Base-by-base conservation (phyloP, 257 asterid species). In the Perilla frutescens region DNA sequence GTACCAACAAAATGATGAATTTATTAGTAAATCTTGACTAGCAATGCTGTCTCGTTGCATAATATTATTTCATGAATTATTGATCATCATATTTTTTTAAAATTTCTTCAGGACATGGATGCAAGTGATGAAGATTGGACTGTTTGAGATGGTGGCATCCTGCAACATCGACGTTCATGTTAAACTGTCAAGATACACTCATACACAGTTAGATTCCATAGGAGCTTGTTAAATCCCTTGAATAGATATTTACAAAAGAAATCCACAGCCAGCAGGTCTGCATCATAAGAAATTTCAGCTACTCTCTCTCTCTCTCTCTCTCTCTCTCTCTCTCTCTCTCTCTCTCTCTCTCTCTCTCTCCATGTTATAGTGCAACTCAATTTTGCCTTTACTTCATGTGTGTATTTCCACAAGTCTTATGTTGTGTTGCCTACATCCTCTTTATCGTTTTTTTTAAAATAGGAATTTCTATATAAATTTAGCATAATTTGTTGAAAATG, bases 111-210 rank as follows among this genome's bases (percentile, higher is more conserved):
- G 93, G 93, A 85, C 72, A 75, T 75, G 48, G 80, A 72, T 71
- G 81, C 76, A 62, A 91, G 93, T 67, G 96, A 90, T 80, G 89
- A 82, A 82, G 93, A 85, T 48, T 88, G 89, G 93, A 74, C 70
- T 70, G 80, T 78, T 66, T 87, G 85, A 87, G 58, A 74, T 77
- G 67, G 26, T 54, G 65, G 14, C 37, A 37, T 55, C 26, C 4
- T 9, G 12, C 5, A 70, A 14, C 72, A 53, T 68, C 29, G 37
- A 8, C 36, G 26, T 34, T 12, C 12, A 5, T 32, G 41, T 3
- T 34, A 34, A 34, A 34, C 37, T 34, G 3, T 34, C 37, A 34
- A 34, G 4, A 4, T 4, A 20, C 26, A 20, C 26, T 20, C 26
- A 20, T 1, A 34, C 3, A 34, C 37, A 34, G 1, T 2, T 34